These are phyloP conservation scores for Emergomyces orientalis DNA, from an alignment of 2,329 filamentous ascomycete genomes.

Conservation along the genomic window DNA sequence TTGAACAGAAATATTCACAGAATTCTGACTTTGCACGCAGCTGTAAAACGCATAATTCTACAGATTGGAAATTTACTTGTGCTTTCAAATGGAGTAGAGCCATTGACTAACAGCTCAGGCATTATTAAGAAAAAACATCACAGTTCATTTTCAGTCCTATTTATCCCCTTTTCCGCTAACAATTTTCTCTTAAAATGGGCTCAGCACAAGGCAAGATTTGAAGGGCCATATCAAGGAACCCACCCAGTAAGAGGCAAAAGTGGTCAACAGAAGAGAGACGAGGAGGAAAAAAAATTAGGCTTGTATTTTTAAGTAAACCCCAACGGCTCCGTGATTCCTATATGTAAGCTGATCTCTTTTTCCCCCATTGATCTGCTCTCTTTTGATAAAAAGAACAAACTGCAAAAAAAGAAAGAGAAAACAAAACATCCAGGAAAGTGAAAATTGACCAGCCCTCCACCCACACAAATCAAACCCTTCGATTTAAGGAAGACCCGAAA, in stretches of 20 bases:
- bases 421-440: conserved; percentile 13
- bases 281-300: not conserved
- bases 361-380: not conserved
- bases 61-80: not conserved
- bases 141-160: not conserved
- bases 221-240: too few species aligned
- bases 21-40: too few species aligned
- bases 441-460: conserved; percentile 30
- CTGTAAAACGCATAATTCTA: not conserved
- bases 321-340: conserved; percentile 14
- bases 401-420: conserved; percentile 15
- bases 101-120: not conserved
- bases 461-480: conserved; percentile 18
- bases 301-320: conserved; percentile 8
- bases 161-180: not conserved
- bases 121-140: not conserved
- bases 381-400: conserved; percentile 5
- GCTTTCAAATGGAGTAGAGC: not conserved
- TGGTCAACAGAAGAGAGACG: not conserved
- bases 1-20: not conserved
- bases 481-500: conserved; percentile 15
- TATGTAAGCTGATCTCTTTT: not conserved
- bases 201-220: not conserved
- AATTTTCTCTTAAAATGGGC: not conserved
- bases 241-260: too few species aligned